Evolutionary conservation across 2,329 filamentous ascomycete genomes (phyloP).

Genomic region (Penicillium brasilianum): DNA sequence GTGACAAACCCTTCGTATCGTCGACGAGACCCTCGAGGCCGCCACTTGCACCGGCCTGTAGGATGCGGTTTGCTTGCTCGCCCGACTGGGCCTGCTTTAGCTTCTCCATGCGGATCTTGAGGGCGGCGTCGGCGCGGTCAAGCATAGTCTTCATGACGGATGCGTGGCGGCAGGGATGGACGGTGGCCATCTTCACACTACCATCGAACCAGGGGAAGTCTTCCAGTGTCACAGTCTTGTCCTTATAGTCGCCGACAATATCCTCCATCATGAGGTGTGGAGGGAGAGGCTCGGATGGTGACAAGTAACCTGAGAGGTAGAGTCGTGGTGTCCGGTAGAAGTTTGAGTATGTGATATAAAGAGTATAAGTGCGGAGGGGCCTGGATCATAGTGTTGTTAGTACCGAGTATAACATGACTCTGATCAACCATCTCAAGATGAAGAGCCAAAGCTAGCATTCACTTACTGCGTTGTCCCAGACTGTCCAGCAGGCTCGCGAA

Average conservation of each 20-base stretch:
- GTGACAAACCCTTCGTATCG: slow-evolving; percentile 68
- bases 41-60: slow-evolving; percentile 44
- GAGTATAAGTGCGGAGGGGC: slow-evolving; percentile 87
- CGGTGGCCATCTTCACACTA: slow-evolving; percentile 91
- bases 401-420: slow-evolving; percentile 14
- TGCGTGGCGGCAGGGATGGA: slow-evolving; percentile 97
- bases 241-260: slow-evolving; percentile 94
- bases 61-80: slow-evolving; percentile 35
- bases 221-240: slow-evolving; percentile 97
- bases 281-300: slow-evolving; percentile 77
- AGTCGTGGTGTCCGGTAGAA: slow-evolving; percentile 96
- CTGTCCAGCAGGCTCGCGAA: slow-evolving; percentile 67
- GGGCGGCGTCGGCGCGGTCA: slow-evolving; percentile 89
- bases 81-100: slow-evolving; percentile 65
- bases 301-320: slow-evolving; percentile 88
- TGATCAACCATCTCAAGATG: slow-evolving; percentile 15
- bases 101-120: slow-evolving; percentile 87
- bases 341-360: slow-evolving; percentile 97
- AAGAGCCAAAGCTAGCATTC: slow-evolving; percentile 2
- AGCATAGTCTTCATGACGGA: slow-evolving; percentile 97
- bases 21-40: slow-evolving; percentile 88
- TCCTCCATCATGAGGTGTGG: slow-evolving; percentile 94
- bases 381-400: slow-evolving; percentile 52
- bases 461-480: slow-evolving; percentile 62
- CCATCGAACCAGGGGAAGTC: slow-evolving; percentile 95